phyloP scores from a whole-genome alignment of 2,329 filamentous ascomycete genomes.

The Pestalotiopsis sp. region DNA sequence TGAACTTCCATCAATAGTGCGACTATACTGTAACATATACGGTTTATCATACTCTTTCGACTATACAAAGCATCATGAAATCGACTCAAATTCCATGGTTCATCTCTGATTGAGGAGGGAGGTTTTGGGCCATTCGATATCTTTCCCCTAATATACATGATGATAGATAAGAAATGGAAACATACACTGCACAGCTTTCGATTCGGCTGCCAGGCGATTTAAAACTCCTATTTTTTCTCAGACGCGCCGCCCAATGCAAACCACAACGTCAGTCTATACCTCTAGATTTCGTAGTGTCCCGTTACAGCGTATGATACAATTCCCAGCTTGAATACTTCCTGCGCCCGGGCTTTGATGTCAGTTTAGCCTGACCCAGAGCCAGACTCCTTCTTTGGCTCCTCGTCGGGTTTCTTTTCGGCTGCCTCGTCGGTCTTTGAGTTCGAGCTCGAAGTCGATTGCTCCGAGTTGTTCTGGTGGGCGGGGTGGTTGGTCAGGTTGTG shows the following conservation, averaged over 20 bases:
- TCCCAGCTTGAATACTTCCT: neutral
- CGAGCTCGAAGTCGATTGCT: conserved; percentile 24
- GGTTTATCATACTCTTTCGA: neutral
- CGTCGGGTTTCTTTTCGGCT: conserved; percentile 20
- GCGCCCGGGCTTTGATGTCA: neutral
- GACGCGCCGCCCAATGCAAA: conserved; percentile 12
- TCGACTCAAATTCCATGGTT: neutral
- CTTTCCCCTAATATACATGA: neutral
- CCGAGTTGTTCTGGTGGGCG: conserved; percentile 46
- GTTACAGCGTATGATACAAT: conserved; percentile 2
- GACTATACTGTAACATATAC: too few relatives aligned
- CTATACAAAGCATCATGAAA: neutral
- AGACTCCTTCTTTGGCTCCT: conserved; percentile 27
- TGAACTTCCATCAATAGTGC: too few relatives aligned
- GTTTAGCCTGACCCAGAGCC: conserved; percentile 27
- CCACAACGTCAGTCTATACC: conserved; percentile 1
- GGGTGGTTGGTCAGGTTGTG: conserved; percentile 84
- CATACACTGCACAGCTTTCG: neutral
- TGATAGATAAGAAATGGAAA: neutral
- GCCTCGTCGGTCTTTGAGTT: conserved; percentile 21
- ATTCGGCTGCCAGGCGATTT: neutral
- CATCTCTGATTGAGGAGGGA: conserved; percentile 10
- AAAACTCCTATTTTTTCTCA: neutral
- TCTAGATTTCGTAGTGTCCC: conserved; percentile 4
- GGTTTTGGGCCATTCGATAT: neutral